Percentiles rank a stretch among this genome's conserved stretches.
phyloP scores from a whole-genome alignment of 345 rosid genomes.

The Carallia pectinifolia region DNA sequence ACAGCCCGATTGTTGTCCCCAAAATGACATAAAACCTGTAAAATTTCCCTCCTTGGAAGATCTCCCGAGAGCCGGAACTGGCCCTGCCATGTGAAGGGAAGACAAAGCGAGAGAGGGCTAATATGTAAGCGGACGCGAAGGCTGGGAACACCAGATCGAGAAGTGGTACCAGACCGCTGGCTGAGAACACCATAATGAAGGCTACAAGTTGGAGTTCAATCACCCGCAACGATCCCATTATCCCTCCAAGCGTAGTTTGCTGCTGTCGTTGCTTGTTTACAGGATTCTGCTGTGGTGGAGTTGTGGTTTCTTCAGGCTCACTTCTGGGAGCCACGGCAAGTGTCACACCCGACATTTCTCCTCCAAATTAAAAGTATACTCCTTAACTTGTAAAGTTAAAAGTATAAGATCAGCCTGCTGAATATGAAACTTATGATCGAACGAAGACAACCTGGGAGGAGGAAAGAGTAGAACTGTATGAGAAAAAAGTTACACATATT shows the following conservation, averaged over 20 bases:
- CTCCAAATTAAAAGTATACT: background rate
- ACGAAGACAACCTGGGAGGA: background rate
- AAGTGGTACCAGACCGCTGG: constrained; percentile 82
- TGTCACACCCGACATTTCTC: constrained; percentile 70
- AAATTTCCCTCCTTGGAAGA: constrained; percentile 53
- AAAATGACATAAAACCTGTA: constrained; percentile 59
- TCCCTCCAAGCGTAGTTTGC: constrained; percentile 33
- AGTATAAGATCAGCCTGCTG: background rate
- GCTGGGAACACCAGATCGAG: constrained; percentile 80
- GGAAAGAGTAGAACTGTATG: background rate
- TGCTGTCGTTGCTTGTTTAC: constrained; percentile 19
- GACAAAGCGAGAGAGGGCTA: constrained; percentile 59
- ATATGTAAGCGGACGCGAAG: constrained; percentile 54
- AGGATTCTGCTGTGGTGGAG: constrained; percentile 22
- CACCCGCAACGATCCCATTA: constrained; percentile 77
- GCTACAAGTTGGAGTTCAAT: constrained; percentile 89
- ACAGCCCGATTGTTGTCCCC: constrained; percentile 75
- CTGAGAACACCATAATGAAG: constrained; percentile 82
- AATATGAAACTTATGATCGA: background rate
- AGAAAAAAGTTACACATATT: background rate
- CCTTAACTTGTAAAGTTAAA: background rate
- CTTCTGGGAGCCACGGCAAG: constrained; percentile 55
- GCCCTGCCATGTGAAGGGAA: constrained; percentile 53
- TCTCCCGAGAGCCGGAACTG: constrained; percentile 42
- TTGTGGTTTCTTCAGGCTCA: constrained; percentile 31